Evolutionary conservation across 345 rosid genomes (phyloP), one percentile per base, ranked within the genome.

Genomic region (Rubroshorea leprosula): DNA sequence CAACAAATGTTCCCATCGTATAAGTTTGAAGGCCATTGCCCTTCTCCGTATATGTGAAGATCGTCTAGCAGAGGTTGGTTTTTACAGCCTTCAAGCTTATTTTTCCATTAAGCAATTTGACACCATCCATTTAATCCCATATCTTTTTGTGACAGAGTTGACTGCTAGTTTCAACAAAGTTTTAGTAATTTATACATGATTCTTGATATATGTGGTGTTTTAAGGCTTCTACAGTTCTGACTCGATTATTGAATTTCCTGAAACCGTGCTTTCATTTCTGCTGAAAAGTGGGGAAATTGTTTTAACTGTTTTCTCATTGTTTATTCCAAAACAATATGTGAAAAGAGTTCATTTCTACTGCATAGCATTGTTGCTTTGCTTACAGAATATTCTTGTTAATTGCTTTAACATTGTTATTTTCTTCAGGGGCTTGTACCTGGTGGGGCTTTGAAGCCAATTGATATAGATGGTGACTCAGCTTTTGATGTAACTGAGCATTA

Each of bases 21-120:
- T 89, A 78, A 89, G 99, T 75, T 76, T 89, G 80, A 93, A 93
- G 85, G 99, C 99, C 59, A 84, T 93, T 79, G 99, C 99, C 58
- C 97, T 93, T 55, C 91, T 93, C 63, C 89, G 97, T 41, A 89
- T 93, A 74, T 89, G 99, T 73, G 99, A 93, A 77, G 96, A 89
- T 78, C 97, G 97, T 62, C 81, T 93, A 47, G 99, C 99, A 49
- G 99, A 93, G 96, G 99, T 93, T 64, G 57, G 78, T 55, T 55
- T 13, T 64, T 8, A n/a, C 41, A 35, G 12, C 9, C 41, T 13
- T 35, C 41, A 35, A 35, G 12, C 12, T 35, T 35, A 35, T 35
- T 35, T 2, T 10, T 35, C 12, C 7, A 35, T 35, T 35, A 13
- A 35, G 11, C 41, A 35, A 35, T 35, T 13, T 35, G 11, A 10